Base-by-base conservation (phyloP, 2,329 filamentous ascomycete genomes). In the Neopestalotiopsis sp. region DNA sequence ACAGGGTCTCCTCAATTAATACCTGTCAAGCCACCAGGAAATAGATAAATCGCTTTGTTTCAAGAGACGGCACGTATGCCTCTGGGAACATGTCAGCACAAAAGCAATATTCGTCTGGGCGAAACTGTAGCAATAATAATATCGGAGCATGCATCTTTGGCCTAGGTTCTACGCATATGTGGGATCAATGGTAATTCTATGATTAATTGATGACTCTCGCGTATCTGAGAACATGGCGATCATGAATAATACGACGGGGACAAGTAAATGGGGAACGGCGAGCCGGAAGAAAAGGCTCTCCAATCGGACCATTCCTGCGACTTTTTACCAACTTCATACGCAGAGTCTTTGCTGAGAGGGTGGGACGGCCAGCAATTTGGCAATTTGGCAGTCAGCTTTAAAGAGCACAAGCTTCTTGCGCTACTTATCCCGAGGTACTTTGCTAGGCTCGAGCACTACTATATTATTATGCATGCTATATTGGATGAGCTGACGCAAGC, bases 11-110 rank as follows among this genome's bases (percentile, higher is more conserved):
- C n/a, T 20, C 34, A 62, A 62, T 62, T 62, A 62, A 62, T 62
- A 62, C 59, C 59, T 62, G 59, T 62, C 59, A 62, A 62, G 59
- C 59, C 59, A 62, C 59, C 59, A 30, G 34, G 59, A 62, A 40
- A 20, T 62, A 62, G 59, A 62, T 62, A 40, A 62, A 38, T 62
- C 34, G 59, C 34, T 34, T 34, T 40, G 59, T 62, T 62, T 62
- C 59, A 62, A 53, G 30, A 62, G 14, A 62, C 14, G 20, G 30
- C 30, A 20, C 59, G 59, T 34, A 62, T 59, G 57, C 24, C 30
- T 28, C 57, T 24, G 12, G 57, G 28, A 34, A 59, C 24, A 24
- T 30, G 17, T 30, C 12, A 30, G 30, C 57, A 59, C 57, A 59
- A 17, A 53, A 53, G 9, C 45, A 17, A 38, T 14, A 17, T 28